Evolutionary conservation across 495 filamentous ascomycete genomes (phyloP).

Genomic region (Xylaria telfairii): DNA sequence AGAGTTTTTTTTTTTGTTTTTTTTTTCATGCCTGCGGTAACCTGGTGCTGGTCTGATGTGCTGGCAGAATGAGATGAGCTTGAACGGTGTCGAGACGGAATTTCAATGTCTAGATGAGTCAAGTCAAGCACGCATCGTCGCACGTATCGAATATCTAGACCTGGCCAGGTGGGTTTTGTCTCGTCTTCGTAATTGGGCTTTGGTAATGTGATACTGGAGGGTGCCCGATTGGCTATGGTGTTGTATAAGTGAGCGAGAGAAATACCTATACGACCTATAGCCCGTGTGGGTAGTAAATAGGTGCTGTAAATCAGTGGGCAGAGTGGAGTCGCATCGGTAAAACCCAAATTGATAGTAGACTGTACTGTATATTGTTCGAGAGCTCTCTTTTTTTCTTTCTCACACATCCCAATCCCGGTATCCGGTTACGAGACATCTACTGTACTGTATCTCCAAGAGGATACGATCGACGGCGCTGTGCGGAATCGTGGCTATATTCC

Average conservation of each 20-base stretch:
- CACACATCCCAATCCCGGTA: neutral
- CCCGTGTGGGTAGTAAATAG: too few species aligned
- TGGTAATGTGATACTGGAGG: neutral
- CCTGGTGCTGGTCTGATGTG: neutral
- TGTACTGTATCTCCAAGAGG: neutral
- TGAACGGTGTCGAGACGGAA: constrained; percentile 1
- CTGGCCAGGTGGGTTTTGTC: neutral
- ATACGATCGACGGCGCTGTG: constrained; percentile 14
- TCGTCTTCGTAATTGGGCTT: neutral
- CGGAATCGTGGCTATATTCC: neutral
- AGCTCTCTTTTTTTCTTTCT: neutral
- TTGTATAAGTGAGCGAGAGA: neutral
- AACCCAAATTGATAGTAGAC: too few species aligned
- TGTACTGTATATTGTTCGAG: neutral
- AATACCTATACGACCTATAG: too few species aligned
- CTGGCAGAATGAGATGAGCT: neutral
- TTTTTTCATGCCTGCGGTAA: neutral
- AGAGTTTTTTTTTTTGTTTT: too few species aligned
- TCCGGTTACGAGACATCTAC: constrained; percentile 1
- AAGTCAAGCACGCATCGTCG: neutral
- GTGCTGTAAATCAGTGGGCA: too few species aligned
- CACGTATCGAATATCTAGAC: neutral
- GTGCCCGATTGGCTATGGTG: neutral
- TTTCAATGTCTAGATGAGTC: neutral
- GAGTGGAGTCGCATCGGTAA: neutral